Percentiles rank a stretch among this genome's conserved stretches.
Conservation (phyloP, 1,284 basidiomycete species). For the Veloboletus limbatus region DNA sequence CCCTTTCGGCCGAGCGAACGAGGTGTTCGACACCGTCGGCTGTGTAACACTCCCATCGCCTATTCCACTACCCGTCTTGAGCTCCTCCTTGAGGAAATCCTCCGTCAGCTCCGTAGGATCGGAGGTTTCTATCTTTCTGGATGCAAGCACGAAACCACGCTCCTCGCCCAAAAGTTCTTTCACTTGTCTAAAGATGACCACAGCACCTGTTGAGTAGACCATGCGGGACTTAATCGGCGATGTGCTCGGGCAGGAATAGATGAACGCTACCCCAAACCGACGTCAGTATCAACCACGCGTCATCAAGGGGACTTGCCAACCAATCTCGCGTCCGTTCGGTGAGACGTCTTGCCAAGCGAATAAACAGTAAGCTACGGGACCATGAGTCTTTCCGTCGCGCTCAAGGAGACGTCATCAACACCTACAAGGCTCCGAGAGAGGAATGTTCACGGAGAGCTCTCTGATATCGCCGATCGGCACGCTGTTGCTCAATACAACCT, state of each 20-base stretch:
- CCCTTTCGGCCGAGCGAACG: conserved; percentile 61
- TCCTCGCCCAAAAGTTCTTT: conserved; percentile 49
- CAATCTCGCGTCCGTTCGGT: conserved; percentile 49
- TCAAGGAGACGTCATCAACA: conserved; percentile 5
- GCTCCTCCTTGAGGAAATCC: conserved; percentile 56
- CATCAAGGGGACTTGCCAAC: conserved; percentile 36
- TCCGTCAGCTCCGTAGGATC: conserved; percentile 73
- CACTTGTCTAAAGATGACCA: conserved; percentile 54
- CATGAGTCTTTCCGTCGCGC: conserved; percentile 1
- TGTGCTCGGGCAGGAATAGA: conserved; percentile 81
- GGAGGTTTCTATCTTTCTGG: conserved; percentile 78
- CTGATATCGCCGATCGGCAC: conserved; percentile 39
- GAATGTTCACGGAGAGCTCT: conserved; percentile 48
- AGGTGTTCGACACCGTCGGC: conserved; percentile 34
- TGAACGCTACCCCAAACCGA: conserved; percentile 55
- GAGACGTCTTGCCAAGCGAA: conserved; percentile 65
- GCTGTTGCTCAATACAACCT: conserved; percentile 47
- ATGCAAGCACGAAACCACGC: conserved; percentile 41
- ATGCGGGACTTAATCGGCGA: conserved; percentile 83
- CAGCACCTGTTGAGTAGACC: conserved; percentile 76
- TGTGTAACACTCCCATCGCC: conserved; percentile 13
- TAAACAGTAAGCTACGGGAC: conserved; percentile 58
- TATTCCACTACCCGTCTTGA: conserved; percentile 38
- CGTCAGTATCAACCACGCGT: conserved; percentile 10
- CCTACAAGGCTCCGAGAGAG: conserved; percentile 52